Percentiles rank a stretch among this genome's conserved stretches.
These are phyloP conservation scores for Colletotrichum truncatum DNA, from an alignment of 2,329 filamentous ascomycete species.

Conservation along the genomic window DNA sequence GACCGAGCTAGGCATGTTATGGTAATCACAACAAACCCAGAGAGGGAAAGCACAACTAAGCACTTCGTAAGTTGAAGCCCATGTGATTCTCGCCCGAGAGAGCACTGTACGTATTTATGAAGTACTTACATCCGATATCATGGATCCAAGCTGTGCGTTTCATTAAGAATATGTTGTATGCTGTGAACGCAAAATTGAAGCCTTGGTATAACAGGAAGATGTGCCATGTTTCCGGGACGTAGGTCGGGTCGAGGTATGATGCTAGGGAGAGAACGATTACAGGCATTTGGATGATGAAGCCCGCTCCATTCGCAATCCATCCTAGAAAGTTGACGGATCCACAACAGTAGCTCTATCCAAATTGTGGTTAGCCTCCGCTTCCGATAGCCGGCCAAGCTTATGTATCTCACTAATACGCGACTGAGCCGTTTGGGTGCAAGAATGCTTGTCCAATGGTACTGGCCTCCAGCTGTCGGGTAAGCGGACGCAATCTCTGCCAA, in stretches of 20 bases:
- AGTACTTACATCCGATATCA: conserved; percentile 9
- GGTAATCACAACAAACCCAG: conserved; percentile 40
- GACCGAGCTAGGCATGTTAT: conserved; percentile 39
- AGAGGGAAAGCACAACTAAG: conserved; percentile 10
- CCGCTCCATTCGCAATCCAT: conserved; percentile 22
- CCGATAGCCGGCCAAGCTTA: fast-evolving
- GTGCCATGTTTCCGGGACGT: conserved; percentile 16
- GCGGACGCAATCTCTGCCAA: conserved; percentile 46
- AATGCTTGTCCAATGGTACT: conserved; percentile 47
- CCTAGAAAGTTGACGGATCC: conserved; percentile 15
- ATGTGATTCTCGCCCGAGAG: no score
- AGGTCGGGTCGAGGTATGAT: conserved; percentile 4
- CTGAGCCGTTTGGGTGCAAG: conserved; percentile 33
- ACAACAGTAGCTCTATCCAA: conserved; percentile 11
- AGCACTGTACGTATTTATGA: no score
- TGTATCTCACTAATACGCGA: neutral
- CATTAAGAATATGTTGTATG: conserved; percentile 16
- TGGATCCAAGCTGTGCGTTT: conserved; percentile 16
- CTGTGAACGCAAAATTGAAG: conserved; percentile 5
- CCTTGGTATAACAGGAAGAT: conserved; percentile 13
- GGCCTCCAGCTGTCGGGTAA: conserved; percentile 48
- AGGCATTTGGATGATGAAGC: conserved; percentile 26
- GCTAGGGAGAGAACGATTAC: conserved; percentile 11
- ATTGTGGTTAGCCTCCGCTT: neutral
- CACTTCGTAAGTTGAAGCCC: neutral